Percentiles rank a stretch among this genome's conserved stretches.
Conservation (phyloP, 768 basidiomycete genomes). For the Postia placenta region DNA sequence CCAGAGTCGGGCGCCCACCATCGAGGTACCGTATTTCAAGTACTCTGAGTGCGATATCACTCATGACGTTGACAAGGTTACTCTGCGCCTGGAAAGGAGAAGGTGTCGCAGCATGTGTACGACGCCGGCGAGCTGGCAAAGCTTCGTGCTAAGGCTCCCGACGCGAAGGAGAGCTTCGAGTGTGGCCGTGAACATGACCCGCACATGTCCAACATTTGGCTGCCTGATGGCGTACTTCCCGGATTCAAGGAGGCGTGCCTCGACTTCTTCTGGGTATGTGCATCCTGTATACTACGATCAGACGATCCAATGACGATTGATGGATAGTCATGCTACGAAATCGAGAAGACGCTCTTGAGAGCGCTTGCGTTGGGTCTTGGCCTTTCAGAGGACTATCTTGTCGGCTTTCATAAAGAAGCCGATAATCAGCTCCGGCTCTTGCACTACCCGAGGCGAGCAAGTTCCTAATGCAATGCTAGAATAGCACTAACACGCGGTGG, state of each 20-base stretch:
- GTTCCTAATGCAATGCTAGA: too few species aligned
- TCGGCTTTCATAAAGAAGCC: constrained; percentile 32
- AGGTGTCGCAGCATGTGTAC: constrained; percentile 27
- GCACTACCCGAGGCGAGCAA: constrained; percentile 40
- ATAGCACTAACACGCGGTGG: too few species aligned
- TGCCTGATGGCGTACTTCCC: constrained; percentile 43
- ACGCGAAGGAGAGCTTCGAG: constrained; percentile 51
- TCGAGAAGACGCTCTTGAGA: constrained; percentile 39
- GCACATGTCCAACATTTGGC: constrained; percentile 52
- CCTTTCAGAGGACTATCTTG: constrained; percentile 39
- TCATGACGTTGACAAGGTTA: constrained; percentile 18
- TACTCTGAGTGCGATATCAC: neutral
- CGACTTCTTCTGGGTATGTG: constrained; percentile 38
- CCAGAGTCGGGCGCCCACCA: constrained; percentile 29
- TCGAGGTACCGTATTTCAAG: constrained; percentile 9
- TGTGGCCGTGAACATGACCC: constrained; percentile 42
- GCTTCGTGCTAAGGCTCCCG: constrained; percentile 27
- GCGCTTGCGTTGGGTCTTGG: constrained; percentile 45
- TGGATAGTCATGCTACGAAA: constrained; percentile 33
- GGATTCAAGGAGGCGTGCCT: constrained; percentile 48
- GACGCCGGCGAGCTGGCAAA: constrained; percentile 24
- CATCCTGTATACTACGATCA: neutral
- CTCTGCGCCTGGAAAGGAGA: constrained; percentile 27
- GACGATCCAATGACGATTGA: neutral
- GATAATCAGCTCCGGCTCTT: constrained; percentile 54